A percentile compares a stretch with the other conserved stretches of the same genome.
phyloP scores from a whole-genome alignment of 1,284 basidiomycete species.

The Pulveroboletus sp. region DNA sequence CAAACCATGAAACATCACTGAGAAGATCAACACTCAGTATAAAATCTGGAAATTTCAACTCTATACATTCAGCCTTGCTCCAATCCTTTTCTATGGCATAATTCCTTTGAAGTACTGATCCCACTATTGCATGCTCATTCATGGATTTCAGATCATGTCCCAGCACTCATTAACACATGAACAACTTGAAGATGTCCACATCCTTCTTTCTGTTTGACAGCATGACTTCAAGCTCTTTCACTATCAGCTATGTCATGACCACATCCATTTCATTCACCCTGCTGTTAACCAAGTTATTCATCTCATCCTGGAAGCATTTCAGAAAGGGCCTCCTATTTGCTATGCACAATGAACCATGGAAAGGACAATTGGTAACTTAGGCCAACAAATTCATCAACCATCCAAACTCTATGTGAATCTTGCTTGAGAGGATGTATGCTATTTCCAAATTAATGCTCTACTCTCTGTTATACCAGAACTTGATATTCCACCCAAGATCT shows the following conservation, averaged over 20 bases:
- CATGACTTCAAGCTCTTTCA: background rate
- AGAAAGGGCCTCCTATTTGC: constrained; percentile 10
- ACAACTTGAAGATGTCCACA: no score
- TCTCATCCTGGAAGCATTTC: background rate
- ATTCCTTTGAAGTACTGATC: background rate
- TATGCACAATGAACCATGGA: constrained; percentile 21
- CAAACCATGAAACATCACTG: background rate
- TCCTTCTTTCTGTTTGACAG: no score
- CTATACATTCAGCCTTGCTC: background rate
- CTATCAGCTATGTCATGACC: background rate
- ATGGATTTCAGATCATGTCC: background rate
- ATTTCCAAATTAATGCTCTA: background rate
- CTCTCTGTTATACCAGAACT: background rate
- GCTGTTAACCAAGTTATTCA: background rate
- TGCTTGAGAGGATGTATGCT: background rate
- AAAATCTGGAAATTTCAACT: constrained; percentile 12
- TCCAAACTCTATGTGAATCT: background rate
- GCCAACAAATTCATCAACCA: constrained; percentile 1
- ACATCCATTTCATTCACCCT: background rate
- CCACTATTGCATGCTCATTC: background rate
- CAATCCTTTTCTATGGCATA: background rate
- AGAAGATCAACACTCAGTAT: constrained; percentile 7
- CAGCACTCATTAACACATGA: background rate
- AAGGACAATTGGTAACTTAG: constrained; percentile 8
- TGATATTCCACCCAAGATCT: no score